These are phyloP conservation scores for Plectosphaerella plurivora DNA, from an alignment of 2,329 filamentous ascomycete species.

Conservation along the genomic window DNA sequence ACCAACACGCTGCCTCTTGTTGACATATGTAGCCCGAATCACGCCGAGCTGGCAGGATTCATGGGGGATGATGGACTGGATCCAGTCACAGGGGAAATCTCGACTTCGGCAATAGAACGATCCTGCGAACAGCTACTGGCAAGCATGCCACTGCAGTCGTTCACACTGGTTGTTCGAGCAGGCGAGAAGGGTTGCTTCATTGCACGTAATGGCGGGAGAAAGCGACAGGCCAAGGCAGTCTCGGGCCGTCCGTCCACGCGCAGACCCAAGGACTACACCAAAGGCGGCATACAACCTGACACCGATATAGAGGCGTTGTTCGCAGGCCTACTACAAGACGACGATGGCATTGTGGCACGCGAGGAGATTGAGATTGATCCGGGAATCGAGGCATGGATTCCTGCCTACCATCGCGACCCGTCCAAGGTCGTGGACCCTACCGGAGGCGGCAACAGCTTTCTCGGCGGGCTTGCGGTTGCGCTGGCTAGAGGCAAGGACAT, in stretches of 20 bases:
- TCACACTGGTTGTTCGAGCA: conserved; percentile 64
- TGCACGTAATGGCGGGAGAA: conserved; percentile 52
- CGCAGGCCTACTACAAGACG: conserved; percentile 51
- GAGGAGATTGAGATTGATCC: conserved; percentile 60
- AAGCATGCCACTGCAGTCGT: conserved; percentile 60
- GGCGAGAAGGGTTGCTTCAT: conserved; percentile 70
- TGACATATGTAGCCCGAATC: conserved; percentile 73
- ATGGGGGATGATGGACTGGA: conserved; percentile 62
- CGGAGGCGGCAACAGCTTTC: conserved; percentile 87
- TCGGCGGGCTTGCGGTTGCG: conserved; percentile 57
- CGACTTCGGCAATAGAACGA: conserved; percentile 47
- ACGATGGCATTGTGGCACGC: conserved; percentile 46
- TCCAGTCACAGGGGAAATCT: conserved; percentile 49
- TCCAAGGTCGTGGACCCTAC: conserved; percentile 80
- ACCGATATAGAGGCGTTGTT: conserved; percentile 61
- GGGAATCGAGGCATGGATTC: conserved; percentile 69
- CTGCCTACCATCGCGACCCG: conserved; percentile 61
- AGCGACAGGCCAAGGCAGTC: conserved; percentile 26
- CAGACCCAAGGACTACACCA: conserved; percentile 38
- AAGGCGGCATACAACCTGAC: conserved; percentile 52
- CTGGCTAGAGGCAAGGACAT: conserved; percentile 55
- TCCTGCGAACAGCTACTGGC: conserved; percentile 59
- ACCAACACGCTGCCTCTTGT: conserved; percentile 59
- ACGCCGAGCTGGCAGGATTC: conserved; percentile 80
- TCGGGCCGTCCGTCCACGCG: conserved; percentile 21